Percentiles rank a stretch among this genome's conserved stretches.
Evolutionary conservation across 192 early-diverging fungal species (phyloP).

Genomic region (Coemansia sp.): DNA sequence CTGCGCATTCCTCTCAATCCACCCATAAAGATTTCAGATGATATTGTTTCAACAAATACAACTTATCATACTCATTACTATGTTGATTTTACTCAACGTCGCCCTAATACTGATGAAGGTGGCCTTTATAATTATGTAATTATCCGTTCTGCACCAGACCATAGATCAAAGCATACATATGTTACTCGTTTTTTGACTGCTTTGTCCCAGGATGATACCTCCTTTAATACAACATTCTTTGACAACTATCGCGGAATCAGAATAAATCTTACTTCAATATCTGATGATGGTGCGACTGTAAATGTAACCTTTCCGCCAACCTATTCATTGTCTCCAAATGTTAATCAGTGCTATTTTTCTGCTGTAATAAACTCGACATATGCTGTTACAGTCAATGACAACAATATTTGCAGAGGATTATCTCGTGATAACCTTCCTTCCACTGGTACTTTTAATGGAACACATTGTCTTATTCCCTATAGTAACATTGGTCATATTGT

Average conservation of each 20-base stretch:
- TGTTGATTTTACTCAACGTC: background rate
- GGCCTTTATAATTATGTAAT: background rate
- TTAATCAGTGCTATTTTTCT: constrained; percentile 1
- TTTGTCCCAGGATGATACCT: background rate
- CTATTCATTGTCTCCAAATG: background rate
- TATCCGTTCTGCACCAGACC: background rate
- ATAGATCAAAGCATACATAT: background rate
- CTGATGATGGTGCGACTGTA: background rate
- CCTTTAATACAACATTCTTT: background rate
- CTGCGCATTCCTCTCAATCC: constrained; percentile 1
- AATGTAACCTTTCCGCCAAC: background rate
- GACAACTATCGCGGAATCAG: background rate
- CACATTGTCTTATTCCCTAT: constrained; percentile 3
- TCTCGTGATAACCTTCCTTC: constrained; percentile 3
- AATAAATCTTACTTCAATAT: background rate
- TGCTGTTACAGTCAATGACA: background rate
- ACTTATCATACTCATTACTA: constrained; percentile 4
- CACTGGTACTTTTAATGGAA: constrained; percentile 1
- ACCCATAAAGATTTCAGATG: background rate
- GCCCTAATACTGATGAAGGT: background rate
- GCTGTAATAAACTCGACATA: background rate
- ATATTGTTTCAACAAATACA: background rate
- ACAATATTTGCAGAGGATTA: background rate
- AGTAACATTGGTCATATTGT: constrained; percentile 1
- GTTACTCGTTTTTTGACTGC: background rate